Conservation (phyloP, 257 asterid species). For the Capsicum baccatum region DNA sequence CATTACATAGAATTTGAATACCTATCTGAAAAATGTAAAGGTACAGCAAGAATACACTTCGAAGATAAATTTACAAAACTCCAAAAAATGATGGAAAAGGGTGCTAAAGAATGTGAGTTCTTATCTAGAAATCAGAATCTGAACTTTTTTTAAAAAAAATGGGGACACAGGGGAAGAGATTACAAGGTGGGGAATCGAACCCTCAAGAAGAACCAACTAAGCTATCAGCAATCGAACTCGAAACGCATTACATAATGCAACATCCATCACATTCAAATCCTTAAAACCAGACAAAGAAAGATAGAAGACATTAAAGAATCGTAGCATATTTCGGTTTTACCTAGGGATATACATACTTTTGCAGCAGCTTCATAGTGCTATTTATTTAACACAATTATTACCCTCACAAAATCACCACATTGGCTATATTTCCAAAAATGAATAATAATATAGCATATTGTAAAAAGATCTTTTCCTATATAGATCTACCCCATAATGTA, state of each 20-base stretch:
- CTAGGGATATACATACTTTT: not conserved
- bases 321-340: not conserved
- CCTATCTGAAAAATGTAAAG: not conserved
- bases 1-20: not conserved
- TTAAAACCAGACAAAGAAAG: not conserved
- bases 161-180: too few species aligned
- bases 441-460: not conserved
- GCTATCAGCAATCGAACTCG: not conserved
- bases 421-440: not conserved
- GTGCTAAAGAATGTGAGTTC: not conserved
- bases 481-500: not conserved
- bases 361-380: too few species aligned
- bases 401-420: not conserved
- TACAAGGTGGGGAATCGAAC: too few species aligned
- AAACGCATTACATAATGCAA: not conserved
- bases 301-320: not conserved
- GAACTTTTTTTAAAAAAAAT: too few species aligned
- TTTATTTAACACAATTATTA: not conserved
- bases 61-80: not conserved
- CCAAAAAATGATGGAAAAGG: not conserved
- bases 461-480: not conserved
- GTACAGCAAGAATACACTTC: not conserved
- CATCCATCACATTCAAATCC: not conserved
- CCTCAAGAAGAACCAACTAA: too few species aligned
- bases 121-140: conserved; percentile 3